Percentiles rank a stretch among this genome's conserved stretches.
These are phyloP conservation scores for Tulasnella sp. DNA, from an alignment of 768 basidiomycete species.

Conservation along the genomic window DNA sequence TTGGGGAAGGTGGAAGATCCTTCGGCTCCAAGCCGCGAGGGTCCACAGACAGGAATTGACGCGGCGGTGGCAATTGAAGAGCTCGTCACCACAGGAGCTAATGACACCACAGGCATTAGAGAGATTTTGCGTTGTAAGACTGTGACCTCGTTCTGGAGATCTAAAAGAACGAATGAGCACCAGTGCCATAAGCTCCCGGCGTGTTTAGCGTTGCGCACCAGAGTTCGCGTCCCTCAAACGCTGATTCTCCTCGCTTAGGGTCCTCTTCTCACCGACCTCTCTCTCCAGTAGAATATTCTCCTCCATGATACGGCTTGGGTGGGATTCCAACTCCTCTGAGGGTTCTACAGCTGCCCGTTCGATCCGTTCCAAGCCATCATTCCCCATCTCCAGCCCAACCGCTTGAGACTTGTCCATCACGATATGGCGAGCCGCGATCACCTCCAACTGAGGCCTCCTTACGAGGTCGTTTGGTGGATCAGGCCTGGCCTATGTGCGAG, in stretches of 20 bases:
- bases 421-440: constrained; percentile 39
- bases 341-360: constrained; percentile 43
- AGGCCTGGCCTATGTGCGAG: not conserved
- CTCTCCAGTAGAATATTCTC: constrained; percentile 51
- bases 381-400: too few relatives aligned
- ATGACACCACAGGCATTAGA: not conserved
- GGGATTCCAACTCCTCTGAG: constrained; percentile 42
- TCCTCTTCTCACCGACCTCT: constrained; percentile 48
- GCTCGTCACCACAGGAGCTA: not conserved
- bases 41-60: not conserved
- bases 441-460: constrained; percentile 47
- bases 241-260: constrained; percentile 49
- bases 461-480: constrained; percentile 45
- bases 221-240: constrained; percentile 49
- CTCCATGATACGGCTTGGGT: constrained; percentile 49
- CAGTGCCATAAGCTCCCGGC: not conserved
- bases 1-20: constrained; percentile 6
- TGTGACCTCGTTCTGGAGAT: not conserved
- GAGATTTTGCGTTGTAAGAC: constrained; percentile 5
- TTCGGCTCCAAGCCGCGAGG: not conserved
- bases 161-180: not conserved
- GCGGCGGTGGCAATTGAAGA: not conserved
- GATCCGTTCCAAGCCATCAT: constrained; percentile 52
- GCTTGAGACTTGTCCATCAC: constrained; percentile 25
- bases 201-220: constrained; percentile 41